Base-by-base conservation (phyloP, 768 basidiomycete species). In the Lactarius deliciosus region DNA sequence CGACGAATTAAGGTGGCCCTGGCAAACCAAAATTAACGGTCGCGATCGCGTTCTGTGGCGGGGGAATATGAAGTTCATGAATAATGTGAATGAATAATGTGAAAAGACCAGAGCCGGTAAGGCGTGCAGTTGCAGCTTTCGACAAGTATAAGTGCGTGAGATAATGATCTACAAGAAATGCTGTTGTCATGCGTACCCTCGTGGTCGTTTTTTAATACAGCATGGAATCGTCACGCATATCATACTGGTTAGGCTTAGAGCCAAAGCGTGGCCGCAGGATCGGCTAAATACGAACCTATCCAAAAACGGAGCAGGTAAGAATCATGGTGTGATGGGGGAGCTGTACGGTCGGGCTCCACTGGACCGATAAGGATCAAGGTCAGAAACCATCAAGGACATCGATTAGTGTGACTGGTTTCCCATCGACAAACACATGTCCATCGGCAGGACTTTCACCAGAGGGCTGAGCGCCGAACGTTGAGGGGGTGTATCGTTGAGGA, bases 291-390 rank as follows among this genome's bases (percentile, higher is more conserved):
- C 41, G 56, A 54, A 50, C 13, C 45, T 41, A 30, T 20, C 61
- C 30, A 36, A 36, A 66, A 41, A 66, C 63, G 57, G 61, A 25
- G 61, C 10, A 18, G 18, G 34, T 56, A 41, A 43, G 25, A 61
- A 38, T 65, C 38, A 62, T n/a, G 4, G 56, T 28, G 53, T 66
- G 61, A 66, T 66, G 61, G 60, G 20, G 34, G 22, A 57, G 61
- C 36, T 50, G 41, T 10, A 56, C 41, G 60, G 60, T 57, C n/a
- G 38, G 22, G 50, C 22, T n/a, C 11, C 22, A 34, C 36, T 54
- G 28, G 11, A n/a, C 43, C 13, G 66, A 68, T 68, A 68, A 68
- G 45, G 62, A 68, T 68, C 63, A 68, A 64, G 62, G 66, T 67
- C 32, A 54, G 30, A 20, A 36, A 65, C 36, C n/a, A 34, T 53